These are phyloP conservation scores for Boehmeria nivea DNA, from an alignment of 306 rosid genomes.

Conservation along the genomic window DNA sequence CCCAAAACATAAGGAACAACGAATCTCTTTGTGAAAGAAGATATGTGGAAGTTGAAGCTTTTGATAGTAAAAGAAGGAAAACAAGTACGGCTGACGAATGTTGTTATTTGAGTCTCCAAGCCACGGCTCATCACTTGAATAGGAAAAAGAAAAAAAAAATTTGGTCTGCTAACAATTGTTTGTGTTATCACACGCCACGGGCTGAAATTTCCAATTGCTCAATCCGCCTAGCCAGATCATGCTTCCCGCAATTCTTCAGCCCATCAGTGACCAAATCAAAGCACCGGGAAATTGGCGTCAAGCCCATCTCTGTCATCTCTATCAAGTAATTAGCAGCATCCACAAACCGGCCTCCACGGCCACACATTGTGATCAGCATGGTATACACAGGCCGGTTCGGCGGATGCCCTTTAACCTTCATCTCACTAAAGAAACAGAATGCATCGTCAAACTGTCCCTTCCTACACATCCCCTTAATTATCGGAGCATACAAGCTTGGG, in stretches of 20 bases:
- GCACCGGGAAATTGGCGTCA: conserved; percentile 68
- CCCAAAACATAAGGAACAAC: too few species aligned
- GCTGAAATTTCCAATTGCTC: conserved; percentile 60
- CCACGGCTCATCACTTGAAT: too few species aligned
- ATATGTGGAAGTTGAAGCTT: too few species aligned
- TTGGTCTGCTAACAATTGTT: too few species aligned
- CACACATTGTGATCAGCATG: conserved; percentile 82
- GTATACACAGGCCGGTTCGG: conserved; percentile 90
- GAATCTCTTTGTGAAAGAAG: too few species aligned
- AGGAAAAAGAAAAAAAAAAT: too few species aligned
- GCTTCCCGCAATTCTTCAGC: conserved; percentile 81
- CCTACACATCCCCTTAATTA: conserved; percentile 72
- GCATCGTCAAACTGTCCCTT: conserved; percentile 89
- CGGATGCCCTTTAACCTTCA: conserved; percentile 84
- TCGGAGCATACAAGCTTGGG: conserved; percentile 73
- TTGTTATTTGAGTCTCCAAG: too few species aligned
- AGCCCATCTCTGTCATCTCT: conserved; percentile 83
- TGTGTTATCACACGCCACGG: conserved; percentile 51
- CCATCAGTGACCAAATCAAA: conserved; percentile 90
- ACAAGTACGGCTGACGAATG: too few species aligned
- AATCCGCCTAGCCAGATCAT: conserved; percentile 74
- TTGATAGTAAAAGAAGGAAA: too few species aligned
- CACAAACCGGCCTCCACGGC: conserved; percentile 72
- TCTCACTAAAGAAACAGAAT: conserved; percentile 76
- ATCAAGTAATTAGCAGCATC: conserved; percentile 74